A percentile compares a stretch with the other conserved stretches of the same genome.
Evolutionary conservation across 495 filamentous ascomycete species (phyloP).

Genomic region (Sporormia fimetaria): DNA sequence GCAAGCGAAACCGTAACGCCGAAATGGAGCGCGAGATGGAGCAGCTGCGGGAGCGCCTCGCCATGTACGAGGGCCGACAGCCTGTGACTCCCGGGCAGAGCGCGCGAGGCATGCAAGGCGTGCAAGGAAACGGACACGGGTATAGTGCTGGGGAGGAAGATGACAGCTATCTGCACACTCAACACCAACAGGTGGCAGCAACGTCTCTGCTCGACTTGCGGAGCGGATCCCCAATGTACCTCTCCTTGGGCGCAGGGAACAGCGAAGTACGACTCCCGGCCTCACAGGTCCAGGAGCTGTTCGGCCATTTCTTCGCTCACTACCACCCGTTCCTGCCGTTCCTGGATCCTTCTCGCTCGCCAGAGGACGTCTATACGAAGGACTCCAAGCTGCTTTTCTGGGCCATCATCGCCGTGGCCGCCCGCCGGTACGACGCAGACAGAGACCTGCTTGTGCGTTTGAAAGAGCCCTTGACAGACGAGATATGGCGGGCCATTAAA

Average conservation of each 20-base stretch:
- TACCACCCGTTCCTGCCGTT: conserved; percentile 84
- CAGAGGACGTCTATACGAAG: conserved; percentile 64
- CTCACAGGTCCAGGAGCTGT: conserved; percentile 62
- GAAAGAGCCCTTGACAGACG: conserved; percentile 56
- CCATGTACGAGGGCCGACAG: conserved; percentile 28
- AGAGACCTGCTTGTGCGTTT: conserved; percentile 56
- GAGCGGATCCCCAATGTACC: conserved; percentile 34
- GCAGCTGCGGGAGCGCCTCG: conserved; percentile 41
- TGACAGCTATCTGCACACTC: conserved; percentile 56
- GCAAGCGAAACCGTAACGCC: conserved; percentile 80
- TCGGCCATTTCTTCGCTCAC: conserved; percentile 63
- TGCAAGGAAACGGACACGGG: conserved; percentile 9
- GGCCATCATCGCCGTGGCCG: conserved; percentile 73
- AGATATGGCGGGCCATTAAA: conserved; percentile 74
- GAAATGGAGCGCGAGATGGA: conserved; percentile 72
- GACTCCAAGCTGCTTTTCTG: conserved; percentile 72
- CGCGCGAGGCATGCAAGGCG: conserved; percentile 13
- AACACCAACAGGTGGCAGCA: conserved; percentile 53
- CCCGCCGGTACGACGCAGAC: conserved; percentile 59
- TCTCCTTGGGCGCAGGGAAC: conserved; percentile 54
- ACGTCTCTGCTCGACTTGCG: conserved; percentile 68
- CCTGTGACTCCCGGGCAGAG: conserved; percentile 2
- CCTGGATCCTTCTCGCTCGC: conserved; percentile 51
- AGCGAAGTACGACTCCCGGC: conserved; percentile 62
- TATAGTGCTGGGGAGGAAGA: conserved; percentile 25